Base-by-base conservation (phyloP, 192 early-diverging fungal species). In the Bifiguratus adelaidae region DNA sequence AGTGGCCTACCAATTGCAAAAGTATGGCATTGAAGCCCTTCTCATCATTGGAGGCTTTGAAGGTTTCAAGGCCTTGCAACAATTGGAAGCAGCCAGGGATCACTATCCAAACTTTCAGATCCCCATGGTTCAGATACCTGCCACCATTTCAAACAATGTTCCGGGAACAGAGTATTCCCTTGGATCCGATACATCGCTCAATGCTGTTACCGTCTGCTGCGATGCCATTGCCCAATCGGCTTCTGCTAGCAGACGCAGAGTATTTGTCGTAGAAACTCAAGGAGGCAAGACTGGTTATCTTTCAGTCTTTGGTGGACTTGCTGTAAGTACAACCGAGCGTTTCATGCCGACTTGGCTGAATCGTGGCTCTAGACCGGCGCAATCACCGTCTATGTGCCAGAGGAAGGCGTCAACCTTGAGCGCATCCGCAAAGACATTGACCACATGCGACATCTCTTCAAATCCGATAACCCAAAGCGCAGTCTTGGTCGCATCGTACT, bases 211-310 rank as follows among this genome's bases (percentile, higher is more conserved):
- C 47, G 79, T 78, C 11, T 68, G 86, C 7, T 86, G 89, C 42
- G 95, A 97, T 63, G 73, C 83, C 22, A 88, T 97, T 65, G 86
- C 88, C 54, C 85, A 90, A 53, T 89, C 86, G 50, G 95, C 95
- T 15, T 86, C 85, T 20, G 85, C 95, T 19, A 85, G 80, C 38
- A 64, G 90, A 48, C 85, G 87, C 41, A 75, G 95, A 22, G 91
- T 97, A 15, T 97, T 97, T 76, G 84, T 97, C 27, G 87, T 97
- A 25, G 94, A 97, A 75, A 85, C 90, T 18, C 94, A 97, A 52
- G 94, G 94, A 35, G 94, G 94, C 38, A 86, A 88, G 53, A 85
- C 82, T 68, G 94, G 94, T 50, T 95, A 85, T 67, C 70, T 97
- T 47, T 85, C 94, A 0, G 83, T 87, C 5, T 65, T 88, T 47